phyloP scores from a whole-genome alignment of 805 yeast species.

The Saccharomycopsis lassenensis region DNA sequence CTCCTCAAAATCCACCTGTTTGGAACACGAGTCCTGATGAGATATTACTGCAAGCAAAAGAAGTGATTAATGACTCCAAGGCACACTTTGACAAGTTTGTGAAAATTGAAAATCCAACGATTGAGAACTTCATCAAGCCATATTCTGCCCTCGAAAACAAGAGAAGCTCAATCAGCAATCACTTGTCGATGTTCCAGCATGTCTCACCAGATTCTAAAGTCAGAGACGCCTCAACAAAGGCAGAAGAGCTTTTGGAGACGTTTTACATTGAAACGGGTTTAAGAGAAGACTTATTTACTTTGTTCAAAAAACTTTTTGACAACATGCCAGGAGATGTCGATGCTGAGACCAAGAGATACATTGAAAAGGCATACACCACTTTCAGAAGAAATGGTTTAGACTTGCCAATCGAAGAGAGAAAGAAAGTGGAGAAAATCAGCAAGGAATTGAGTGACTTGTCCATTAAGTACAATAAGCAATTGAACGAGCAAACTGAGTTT shows the following conservation, averaged over 20 bases:
- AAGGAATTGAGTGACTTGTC: slow-evolving; percentile 48
- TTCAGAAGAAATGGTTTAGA: slow-evolving; percentile 63
- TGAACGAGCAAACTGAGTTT: slow-evolving; percentile 60
- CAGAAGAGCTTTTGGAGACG: slow-evolving; percentile 47
- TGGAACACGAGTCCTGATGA: slow-evolving; percentile 54
- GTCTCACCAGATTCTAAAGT: slow-evolving; percentile 55
- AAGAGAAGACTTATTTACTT: slow-evolving; percentile 56
- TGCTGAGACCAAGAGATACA: slow-evolving; percentile 44
- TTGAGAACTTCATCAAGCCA: slow-evolving; percentile 47
- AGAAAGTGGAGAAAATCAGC: slow-evolving; percentile 45
- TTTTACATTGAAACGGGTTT: slow-evolving; percentile 51
- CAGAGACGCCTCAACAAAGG: slow-evolving; percentile 59
- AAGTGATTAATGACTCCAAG: slow-evolving; percentile 33
- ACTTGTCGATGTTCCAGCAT: slow-evolving; percentile 58
- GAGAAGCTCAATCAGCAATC: slow-evolving; percentile 34
- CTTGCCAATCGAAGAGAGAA: slow-evolving; percentile 42
- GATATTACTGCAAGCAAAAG: slow-evolving; percentile 32
- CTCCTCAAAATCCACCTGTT: slow-evolving; percentile 33
- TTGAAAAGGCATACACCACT: slow-evolving; percentile 44
- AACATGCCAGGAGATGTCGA: slow-evolving; percentile 29
- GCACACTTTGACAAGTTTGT: slow-evolving; percentile 46
- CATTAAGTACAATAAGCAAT: slow-evolving; percentile 49
- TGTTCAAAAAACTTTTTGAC: slow-evolving; percentile 42
- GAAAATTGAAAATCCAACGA: slow-evolving; percentile 35
- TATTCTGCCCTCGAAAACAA: slow-evolving; percentile 41